These are phyloP conservation scores for Acanthamoeba sp. DNA, from an alignment of 208 protist genomes.

Conservation along the genomic window DNA sequence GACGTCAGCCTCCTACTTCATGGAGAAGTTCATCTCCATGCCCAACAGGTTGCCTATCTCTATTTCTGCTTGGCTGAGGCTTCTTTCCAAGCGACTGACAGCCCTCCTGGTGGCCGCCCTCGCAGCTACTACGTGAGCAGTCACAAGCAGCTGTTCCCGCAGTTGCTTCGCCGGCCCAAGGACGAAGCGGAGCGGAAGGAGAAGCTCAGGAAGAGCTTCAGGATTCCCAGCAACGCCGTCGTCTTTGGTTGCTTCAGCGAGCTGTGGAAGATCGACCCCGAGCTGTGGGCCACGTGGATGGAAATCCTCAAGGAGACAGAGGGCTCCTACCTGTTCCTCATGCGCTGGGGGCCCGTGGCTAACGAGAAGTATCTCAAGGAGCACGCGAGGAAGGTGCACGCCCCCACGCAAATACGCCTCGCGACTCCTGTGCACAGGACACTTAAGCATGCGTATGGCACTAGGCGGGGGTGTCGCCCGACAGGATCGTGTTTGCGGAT, in stretches of 20 bases:
- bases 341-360: not conserved
- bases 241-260: slow-evolving; percentile 51
- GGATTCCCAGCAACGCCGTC: not conserved
- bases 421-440: not conserved
- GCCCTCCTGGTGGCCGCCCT: not conserved
- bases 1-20: not conserved
- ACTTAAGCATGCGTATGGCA: not conserved
- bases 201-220: not conserved
- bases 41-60: slow-evolving; percentile 7
- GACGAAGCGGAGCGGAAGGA: not conserved
- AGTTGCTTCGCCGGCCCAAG: not conserved
- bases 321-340: slow-evolving; percentile 19
- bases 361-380: not conserved
- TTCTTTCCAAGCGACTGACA: not conserved
- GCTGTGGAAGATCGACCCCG: slow-evolving; percentile 56
- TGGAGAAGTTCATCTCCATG: slow-evolving; percentile 51
- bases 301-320: not conserved
- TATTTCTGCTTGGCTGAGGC: not conserved
- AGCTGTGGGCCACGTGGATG: slow-evolving; percentile 48
- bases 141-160: not conserved
- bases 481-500: slow-evolving; percentile 6
- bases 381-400: not conserved
- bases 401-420: not conserved
- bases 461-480: not conserved
- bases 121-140: slow-evolving; percentile 26